Conservation (phyloP, 768 basidiomycete species). For the Kwoniella heveanensis region DNA sequence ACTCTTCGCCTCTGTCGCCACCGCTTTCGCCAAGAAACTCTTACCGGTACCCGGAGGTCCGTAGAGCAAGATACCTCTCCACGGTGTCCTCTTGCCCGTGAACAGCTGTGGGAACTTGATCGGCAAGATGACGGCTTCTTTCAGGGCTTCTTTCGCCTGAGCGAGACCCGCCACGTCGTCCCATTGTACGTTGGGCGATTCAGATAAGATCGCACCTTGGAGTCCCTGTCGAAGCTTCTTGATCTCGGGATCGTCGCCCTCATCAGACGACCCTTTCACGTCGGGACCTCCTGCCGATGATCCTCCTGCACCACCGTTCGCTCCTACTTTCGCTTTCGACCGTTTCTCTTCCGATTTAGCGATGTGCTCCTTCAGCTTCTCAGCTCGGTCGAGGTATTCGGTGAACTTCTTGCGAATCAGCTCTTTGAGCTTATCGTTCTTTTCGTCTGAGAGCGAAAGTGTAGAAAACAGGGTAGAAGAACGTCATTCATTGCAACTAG, state of each 20-base stretch:
- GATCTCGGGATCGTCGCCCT: constrained; percentile 82
- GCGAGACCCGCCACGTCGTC: constrained; percentile 98
- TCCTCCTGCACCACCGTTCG: constrained; percentile 57
- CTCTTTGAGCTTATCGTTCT: constrained; percentile 87
- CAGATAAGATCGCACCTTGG: constrained; percentile 80
- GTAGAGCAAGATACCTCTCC: constrained; percentile 93
- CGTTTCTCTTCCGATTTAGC: constrained; percentile 67
- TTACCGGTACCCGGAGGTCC: constrained; percentile 98
- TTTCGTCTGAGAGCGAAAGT: no score
- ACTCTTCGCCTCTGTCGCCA: constrained; percentile 98
- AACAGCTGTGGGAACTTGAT: constrained; percentile 99
- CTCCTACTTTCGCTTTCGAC: constrained; percentile 62
- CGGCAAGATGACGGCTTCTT: constrained; percentile 98
- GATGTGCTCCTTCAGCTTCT: constrained; percentile 85
- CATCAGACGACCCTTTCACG: constrained; percentile 54
- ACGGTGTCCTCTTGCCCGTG: constrained; percentile 96
- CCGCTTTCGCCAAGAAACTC: constrained; percentile 94
- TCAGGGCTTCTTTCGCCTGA: constrained; percentile 89
- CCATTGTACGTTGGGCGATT: constrained; percentile 96
- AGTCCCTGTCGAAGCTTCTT: constrained; percentile 96
- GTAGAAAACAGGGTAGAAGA: no score
- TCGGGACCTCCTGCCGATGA: constrained; percentile 56
- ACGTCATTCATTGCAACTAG: no score
- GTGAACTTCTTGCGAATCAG: constrained; percentile 84
- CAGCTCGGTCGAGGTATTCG: constrained; percentile 89